Percentiles rank a stretch among this genome's conserved stretches.
phyloP scores from a whole-genome alignment of 2,329 filamentous ascomycete genomes.

The Akanthomyces uredinophilus region DNA sequence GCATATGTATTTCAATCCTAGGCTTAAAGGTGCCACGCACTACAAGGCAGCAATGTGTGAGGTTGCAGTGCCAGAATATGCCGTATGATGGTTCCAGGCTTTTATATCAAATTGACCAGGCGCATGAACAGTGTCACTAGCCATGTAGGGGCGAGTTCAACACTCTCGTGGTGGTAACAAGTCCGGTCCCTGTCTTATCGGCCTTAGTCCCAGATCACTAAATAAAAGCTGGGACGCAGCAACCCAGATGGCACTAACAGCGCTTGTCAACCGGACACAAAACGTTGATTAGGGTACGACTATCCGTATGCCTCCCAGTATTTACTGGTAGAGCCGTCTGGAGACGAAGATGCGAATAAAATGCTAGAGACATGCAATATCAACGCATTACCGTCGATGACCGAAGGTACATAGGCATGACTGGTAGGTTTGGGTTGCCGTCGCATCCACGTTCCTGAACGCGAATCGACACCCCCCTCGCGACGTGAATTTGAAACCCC shows the following conservation, averaged over 20 bases:
- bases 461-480: constrained; percentile 2
- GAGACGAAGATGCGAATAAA: neutral
- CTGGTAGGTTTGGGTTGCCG: neutral
- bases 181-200: neutral
- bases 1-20: neutral
- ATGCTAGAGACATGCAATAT: neutral
- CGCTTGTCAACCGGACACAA: constrained; percentile 1
- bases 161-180: neutral
- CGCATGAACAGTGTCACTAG: neutral
- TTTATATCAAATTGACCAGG: too few species aligned
- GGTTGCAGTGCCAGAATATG: neutral
- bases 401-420: neutral
- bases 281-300: neutral
- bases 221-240: neutral
- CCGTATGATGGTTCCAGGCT: neutral
- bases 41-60: neutral
- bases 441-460: constrained; percentile 2
- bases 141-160: neutral
- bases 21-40: neutral
- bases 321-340: neutral
- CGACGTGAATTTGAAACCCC: neutral
- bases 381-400: neutral
- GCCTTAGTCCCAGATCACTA: constrained; percentile 7
- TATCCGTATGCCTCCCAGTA: neutral
- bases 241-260: constrained; percentile 7